Conservation (phyloP, 495 filamentous ascomycete genomes). For the Tuber aestivum region DNA sequence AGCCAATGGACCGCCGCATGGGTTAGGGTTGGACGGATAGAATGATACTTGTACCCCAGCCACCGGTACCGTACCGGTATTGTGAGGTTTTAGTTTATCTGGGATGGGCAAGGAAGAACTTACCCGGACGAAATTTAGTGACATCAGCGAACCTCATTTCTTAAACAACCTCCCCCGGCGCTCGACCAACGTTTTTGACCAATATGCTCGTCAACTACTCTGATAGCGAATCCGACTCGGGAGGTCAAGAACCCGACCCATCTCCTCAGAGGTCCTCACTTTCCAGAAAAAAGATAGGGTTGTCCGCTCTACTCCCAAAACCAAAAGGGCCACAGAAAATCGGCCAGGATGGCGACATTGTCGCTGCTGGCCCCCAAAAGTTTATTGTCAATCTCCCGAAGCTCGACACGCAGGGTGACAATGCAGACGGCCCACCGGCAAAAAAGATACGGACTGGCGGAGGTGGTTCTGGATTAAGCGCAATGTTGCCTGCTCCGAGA, state of each 20-base stretch:
- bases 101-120: background rate
- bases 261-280: slow-evolving; percentile 2
- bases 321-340: slow-evolving; percentile 27
- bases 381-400: slow-evolving; percentile 42
- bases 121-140: background rate
- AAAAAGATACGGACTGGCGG: slow-evolving; percentile 32
- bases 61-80: too few species aligned
- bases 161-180: background rate
- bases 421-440: slow-evolving; percentile 28
- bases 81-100: too few species aligned
- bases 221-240: slow-evolving; percentile 39
- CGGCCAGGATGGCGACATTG: slow-evolving; percentile 12
- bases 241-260: slow-evolving; percentile 11
- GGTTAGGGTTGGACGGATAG: too few species aligned
- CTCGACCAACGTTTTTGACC: background rate
- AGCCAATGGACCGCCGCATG: too few species aligned
- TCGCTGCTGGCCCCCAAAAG: slow-evolving; percentile 33
- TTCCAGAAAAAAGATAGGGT: background rate
- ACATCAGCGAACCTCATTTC: background rate
- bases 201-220: slow-evolving; percentile 41
- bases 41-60: too few species aligned
- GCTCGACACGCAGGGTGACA: slow-evolving; percentile 17
- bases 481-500: slow-evolving; percentile 41
- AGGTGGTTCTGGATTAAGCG: slow-evolving; percentile 29
- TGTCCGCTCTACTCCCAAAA: slow-evolving; percentile 37